phyloP scores from a whole-genome alignment of 345 rosid genomes.

The Eucalyptus viminalis region DNA sequence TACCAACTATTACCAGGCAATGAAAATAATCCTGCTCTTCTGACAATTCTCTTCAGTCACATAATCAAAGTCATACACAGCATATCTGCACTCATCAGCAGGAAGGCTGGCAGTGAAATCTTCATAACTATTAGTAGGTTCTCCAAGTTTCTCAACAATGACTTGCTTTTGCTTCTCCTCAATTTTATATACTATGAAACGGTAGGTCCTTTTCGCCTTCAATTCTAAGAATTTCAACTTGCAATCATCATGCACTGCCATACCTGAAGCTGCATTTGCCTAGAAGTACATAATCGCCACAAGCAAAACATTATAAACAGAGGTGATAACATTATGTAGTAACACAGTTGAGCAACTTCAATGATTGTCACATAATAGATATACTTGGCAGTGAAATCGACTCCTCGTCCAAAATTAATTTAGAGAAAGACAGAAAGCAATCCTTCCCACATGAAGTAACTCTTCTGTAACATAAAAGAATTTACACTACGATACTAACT shows the following conservation, averaged over 20 bases:
- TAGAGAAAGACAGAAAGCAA: not conserved
- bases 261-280: constrained; percentile 64
- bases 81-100: constrained; percentile 57
- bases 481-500: not conserved
- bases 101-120: constrained; percentile 51
- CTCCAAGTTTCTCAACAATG: constrained; percentile 52
- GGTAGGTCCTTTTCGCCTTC: constrained; percentile 56
- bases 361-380: not conserved
- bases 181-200: constrained; percentile 52
- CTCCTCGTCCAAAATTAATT: not conserved
- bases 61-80: constrained; percentile 54
- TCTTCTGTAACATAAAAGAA: not conserved
- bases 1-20: constrained; percentile 35
- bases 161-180: constrained; percentile 67
- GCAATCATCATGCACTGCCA: constrained; percentile 73
- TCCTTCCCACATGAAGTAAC: not conserved
- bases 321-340: not conserved
- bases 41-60: constrained; percentile 58
- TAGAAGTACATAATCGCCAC: not conserved
- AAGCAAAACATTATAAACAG: not conserved
- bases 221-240: constrained; percentile 52
- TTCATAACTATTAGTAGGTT: constrained; percentile 43
- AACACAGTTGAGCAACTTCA: not conserved
- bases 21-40: constrained; percentile 57
- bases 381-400: not conserved